A percentile compares a stretch with the other conserved stretches of the same genome.
These are phyloP conservation scores for Bolboschoenus planiculmis DNA, from an alignment of 176 grass and related monocot species.

Conservation along the genomic window DNA sequence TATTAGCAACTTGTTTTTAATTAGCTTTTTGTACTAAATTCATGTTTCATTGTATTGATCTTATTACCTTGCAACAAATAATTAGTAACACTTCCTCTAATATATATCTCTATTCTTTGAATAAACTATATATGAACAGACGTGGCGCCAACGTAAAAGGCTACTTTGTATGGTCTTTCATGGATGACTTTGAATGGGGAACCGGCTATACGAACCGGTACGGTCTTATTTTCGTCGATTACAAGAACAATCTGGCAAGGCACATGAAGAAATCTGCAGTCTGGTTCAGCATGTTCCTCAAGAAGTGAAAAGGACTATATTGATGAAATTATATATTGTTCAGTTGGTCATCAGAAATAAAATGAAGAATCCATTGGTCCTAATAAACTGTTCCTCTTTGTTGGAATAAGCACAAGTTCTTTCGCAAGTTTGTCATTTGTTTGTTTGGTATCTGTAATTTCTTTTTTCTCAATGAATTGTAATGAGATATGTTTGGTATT, in stretches of 20 bases:
- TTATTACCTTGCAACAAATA: background rate
- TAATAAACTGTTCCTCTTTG: too few relatives aligned
- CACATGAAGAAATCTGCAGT: slow-evolving; percentile 11
- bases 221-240: slow-evolving; percentile 22
- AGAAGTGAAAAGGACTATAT: too few relatives aligned
- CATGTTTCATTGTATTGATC: background rate
- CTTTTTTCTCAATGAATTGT: too few relatives aligned
- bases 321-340: too few relatives aligned
- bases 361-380: too few relatives aligned
- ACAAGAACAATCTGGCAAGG: slow-evolving; percentile 15
- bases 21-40: background rate
- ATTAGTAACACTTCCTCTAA: background rate
- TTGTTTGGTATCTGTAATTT: too few relatives aligned
- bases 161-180: slow-evolving; percentile 22
- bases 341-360: too few relatives aligned
- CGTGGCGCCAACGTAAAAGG: slow-evolving; percentile 13
- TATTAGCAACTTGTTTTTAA: background rate
- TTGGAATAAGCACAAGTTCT: too few relatives aligned
- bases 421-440: too few relatives aligned
- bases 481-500: too few relatives aligned
- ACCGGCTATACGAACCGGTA: slow-evolving; percentile 7
- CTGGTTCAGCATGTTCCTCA: slow-evolving; percentile 28
- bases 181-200: slow-evolving; percentile 29
- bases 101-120: background rate
- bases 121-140: slow-evolving; percentile 2